These are phyloP conservation scores for Ceratocystis papillata DNA, from an alignment of 2,329 filamentous ascomycete genomes.

Conservation along the genomic window DNA sequence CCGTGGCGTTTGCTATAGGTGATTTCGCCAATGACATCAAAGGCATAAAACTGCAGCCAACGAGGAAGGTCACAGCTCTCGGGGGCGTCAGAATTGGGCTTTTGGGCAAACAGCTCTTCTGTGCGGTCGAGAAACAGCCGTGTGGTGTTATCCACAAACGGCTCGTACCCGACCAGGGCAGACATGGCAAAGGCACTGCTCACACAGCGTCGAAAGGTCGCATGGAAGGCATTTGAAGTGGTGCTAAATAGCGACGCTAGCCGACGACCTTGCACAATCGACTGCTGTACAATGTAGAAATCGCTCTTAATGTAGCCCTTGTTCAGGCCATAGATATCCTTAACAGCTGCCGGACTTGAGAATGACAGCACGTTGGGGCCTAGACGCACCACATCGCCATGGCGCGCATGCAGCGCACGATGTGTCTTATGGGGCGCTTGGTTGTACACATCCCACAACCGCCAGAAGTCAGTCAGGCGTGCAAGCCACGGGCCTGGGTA, in stretches of 20 bases:
- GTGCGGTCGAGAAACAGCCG: conserved; percentile 58
- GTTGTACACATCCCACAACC: conserved; percentile 56
- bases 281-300: conserved; percentile 71
- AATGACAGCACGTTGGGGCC: conserved; percentile 68
- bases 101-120: conserved; percentile 42
- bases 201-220: conserved; percentile 61
- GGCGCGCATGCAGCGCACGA: conserved; percentile 54
- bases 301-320: conserved; percentile 72
- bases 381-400: conserved; percentile 63
- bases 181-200: conserved; percentile 71
- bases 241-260: conserved; percentile 68
- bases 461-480: conserved; percentile 56
- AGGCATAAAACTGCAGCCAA: conserved; percentile 73
- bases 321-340: conserved; percentile 69
- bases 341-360: conserved; percentile 60
- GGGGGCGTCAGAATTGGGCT: conserved; percentile 25
- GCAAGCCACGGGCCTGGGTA: conserved; percentile 65
- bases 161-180: conserved; percentile 65
- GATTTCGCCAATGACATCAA: conserved; percentile 69
- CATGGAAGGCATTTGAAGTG: conserved; percentile 63
- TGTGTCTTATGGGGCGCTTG: conserved; percentile 58
- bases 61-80: conserved; percentile 52
- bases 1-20: conserved; percentile 67
- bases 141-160: conserved; percentile 65
- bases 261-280: conserved; percentile 55